A percentile compares a stretch with the other conserved stretches of the same genome.
Evolutionary conservation across 2,329 filamentous ascomycete species (phyloP).

Genomic region (Remersonia thermophila): DNA sequence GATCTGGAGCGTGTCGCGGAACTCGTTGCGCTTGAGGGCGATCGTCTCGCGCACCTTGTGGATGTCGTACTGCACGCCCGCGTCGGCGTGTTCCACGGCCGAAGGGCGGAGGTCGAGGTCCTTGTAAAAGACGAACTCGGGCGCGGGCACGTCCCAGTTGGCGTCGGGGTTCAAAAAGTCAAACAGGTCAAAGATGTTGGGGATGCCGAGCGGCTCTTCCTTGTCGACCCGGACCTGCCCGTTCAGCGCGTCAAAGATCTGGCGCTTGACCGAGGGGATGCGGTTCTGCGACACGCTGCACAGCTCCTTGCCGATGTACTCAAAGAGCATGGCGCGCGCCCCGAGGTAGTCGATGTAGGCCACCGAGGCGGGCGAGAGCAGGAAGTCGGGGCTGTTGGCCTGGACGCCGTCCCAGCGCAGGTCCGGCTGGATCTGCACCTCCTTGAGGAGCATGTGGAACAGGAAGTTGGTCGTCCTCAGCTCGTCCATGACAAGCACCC

Average conservation of each 20-base stretch:
- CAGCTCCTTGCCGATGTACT: slow-evolving; percentile 78
- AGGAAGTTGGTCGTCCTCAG: slow-evolving; percentile 69
- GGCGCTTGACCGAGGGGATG: slow-evolving; percentile 56
- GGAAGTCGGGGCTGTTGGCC: slow-evolving; percentile 51
- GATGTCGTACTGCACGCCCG: slow-evolving; percentile 51
- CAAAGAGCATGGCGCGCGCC: slow-evolving; percentile 63
- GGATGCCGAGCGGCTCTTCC: slow-evolving; percentile 53
- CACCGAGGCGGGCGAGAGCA: slow-evolving; percentile 52
- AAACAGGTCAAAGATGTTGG: slow-evolving; percentile 81
- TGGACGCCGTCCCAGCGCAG: slow-evolving; percentile 63
- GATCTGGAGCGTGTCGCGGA: slow-evolving; percentile 36
- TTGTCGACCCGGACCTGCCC: slow-evolving; percentile 59
- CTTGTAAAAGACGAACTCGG: slow-evolving; percentile 46
- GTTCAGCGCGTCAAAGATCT: slow-evolving; percentile 61
- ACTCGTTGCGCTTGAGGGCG: slow-evolving; percentile 53
- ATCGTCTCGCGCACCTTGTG: slow-evolving; percentile 63
- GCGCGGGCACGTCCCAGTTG: slow-evolving; percentile 38
- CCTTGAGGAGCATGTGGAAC: slow-evolving; percentile 61
- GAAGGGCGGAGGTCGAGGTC: slow-evolving; percentile 58
- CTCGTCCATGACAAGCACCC: slow-evolving; percentile 61
- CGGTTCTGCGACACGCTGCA: slow-evolving; percentile 62
- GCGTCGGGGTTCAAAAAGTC: slow-evolving; percentile 60
- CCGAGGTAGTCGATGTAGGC: slow-evolving; percentile 68
- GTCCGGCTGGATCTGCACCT: slow-evolving; percentile 56
- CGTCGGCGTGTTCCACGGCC: slow-evolving; percentile 45